A percentile compares a stretch with the other conserved stretches of the same genome.
phyloP scores from a whole-genome alignment of 2,329 filamentous ascomycete species.

The Claviceps citrina region DNA sequence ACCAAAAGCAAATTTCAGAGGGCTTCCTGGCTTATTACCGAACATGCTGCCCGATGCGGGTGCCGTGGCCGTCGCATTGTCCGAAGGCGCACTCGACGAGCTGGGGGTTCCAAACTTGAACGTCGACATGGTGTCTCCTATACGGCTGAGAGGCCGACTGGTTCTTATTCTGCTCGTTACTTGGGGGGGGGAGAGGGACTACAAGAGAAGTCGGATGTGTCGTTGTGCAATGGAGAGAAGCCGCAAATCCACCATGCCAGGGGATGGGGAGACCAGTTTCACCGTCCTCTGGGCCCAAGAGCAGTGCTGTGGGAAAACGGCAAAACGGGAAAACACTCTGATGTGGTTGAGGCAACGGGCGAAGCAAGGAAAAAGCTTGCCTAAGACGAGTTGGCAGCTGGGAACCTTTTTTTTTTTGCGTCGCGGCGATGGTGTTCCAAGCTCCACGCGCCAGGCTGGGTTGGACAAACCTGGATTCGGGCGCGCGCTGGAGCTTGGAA shows the following conservation, averaged over 20 bases:
- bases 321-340: too few relatives aligned
- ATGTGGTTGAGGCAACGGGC: constrained; percentile 2
- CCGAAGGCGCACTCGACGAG: constrained; percentile 19
- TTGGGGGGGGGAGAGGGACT: background rate
- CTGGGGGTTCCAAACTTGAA: constrained; percentile 23
- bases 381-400: background rate
- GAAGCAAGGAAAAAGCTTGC: constrained; percentile 3
- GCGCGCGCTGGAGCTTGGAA: background rate
- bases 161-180: background rate
- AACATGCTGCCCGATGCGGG: constrained; percentile 28
- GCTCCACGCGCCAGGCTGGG: constrained; percentile 5
- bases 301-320: background rate
- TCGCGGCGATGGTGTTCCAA: constrained; percentile 1
- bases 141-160: background rate
- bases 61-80: constrained; percentile 21
- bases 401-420: constrained; percentile 4
- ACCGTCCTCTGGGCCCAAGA: background rate
- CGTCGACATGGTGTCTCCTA: constrained; percentile 18
- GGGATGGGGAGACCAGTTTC: background rate
- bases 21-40: constrained; percentile 17
- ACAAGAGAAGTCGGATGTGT: background rate
- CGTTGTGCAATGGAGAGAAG: background rate
- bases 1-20: constrained; percentile 28
- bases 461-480: background rate
- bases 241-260: background rate